phyloP scores from a whole-genome alignment of 192 early-diverging fungal species.

The Entomortierella chlamydospora region DNA sequence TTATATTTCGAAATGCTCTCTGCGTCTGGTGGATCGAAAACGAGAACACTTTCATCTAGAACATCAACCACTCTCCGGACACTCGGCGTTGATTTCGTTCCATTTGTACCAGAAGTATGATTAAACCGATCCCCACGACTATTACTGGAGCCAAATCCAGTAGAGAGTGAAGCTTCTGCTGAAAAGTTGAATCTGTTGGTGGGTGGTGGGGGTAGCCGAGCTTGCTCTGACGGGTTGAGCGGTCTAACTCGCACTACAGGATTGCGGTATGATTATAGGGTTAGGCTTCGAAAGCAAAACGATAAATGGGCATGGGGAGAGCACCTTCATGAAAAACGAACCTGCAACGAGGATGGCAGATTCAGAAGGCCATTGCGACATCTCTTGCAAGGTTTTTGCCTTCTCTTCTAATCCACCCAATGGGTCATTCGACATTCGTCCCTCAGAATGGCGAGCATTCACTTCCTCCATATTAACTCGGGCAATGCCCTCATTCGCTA shows the following conservation, averaged over 20 bases:
- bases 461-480: not conserved
- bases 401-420: too few relatives aligned
- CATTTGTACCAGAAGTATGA: not conserved
- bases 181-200: constrained; percentile 60
- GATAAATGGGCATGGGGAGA: not conserved
- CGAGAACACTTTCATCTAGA: constrained; percentile 74
- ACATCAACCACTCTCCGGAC: constrained; percentile 68
- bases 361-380: constrained; percentile 45
- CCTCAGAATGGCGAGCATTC: not conserved
- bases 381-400: not conserved
- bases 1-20: constrained; percentile 54
- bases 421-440: not conserved
- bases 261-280: not conserved
- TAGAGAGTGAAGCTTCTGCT: constrained; percentile 42
- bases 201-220: constrained; percentile 51
- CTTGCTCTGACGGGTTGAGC: constrained; percentile 64
- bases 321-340: constrained; percentile 1
- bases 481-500: not conserved
- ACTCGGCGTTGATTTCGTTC: not conserved
- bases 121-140: constrained; percentile 16
- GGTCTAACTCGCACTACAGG: constrained; percentile 70
- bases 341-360: constrained; percentile 53
- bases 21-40: constrained; percentile 80
- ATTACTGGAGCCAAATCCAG: constrained; percentile 1
- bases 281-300: not conserved